phyloP scores from a whole-genome alignment of 169 alveolate species.

The Eimeria sp. region DNA sequence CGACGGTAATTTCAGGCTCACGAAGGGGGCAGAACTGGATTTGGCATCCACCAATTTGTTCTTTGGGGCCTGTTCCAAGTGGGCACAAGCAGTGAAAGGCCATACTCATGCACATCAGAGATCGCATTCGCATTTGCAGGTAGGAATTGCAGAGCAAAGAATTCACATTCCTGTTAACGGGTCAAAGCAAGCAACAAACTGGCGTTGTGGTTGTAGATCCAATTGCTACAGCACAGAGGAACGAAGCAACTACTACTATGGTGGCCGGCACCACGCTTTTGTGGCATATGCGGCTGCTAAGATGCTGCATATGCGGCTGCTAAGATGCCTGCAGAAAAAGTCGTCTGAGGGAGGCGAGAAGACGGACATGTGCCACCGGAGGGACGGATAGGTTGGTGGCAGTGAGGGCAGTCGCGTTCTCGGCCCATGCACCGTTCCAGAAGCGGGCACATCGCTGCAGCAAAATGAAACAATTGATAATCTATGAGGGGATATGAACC shows the following conservation, averaged over 20 bases:
- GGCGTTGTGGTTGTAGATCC: background rate
- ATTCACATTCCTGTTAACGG: background rate
- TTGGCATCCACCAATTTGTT: slow-evolving; percentile 58
- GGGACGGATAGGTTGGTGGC: slow-evolving; percentile 67
- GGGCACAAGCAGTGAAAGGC: background rate
- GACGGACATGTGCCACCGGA: slow-evolving; percentile 65
- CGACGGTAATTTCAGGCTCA: slow-evolving; percentile 56
- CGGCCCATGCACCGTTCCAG: slow-evolving; percentile 72
- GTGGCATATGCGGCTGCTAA: background rate
- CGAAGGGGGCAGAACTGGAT: slow-evolving; percentile 53
- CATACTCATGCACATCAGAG: background rate
- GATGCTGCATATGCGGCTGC: background rate
- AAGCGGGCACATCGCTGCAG: slow-evolving; percentile 73
- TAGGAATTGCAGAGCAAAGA: background rate
- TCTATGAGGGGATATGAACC: background rate
- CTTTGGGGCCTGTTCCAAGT: slow-evolving; percentile 51
- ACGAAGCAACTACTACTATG: background rate
- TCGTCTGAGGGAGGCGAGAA: background rate
- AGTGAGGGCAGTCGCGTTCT: slow-evolving; percentile 69
- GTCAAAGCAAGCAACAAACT: background rate
- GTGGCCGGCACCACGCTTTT: background rate
- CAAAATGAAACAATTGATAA: background rate
- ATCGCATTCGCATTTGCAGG: background rate
- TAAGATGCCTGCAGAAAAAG: background rate
- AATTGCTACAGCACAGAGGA: background rate